These are phyloP conservation scores for Russula emetica DNA, from an alignment of 768 basidiomycete genomes.

Conservation along the genomic window DNA sequence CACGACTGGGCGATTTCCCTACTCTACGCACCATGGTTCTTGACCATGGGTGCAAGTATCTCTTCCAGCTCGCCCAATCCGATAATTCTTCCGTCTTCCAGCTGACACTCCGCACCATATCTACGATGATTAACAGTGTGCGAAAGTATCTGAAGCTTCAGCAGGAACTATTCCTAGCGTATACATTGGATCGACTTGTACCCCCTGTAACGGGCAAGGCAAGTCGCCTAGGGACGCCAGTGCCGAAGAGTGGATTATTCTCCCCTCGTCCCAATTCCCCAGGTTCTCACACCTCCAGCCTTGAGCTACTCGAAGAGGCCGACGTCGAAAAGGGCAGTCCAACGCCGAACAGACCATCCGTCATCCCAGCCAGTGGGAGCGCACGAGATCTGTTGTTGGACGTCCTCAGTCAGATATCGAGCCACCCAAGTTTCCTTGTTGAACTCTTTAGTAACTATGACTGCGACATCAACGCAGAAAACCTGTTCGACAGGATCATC, in stretches of 20 bases:
- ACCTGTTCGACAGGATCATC: slow-evolving; percentile 84
- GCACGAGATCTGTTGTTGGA: slow-evolving; percentile 88
- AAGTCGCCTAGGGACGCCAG: slow-evolving; percentile 27
- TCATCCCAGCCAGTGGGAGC: slow-evolving; percentile 71
- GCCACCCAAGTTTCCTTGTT: slow-evolving; percentile 89
- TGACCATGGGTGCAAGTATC: slow-evolving; percentile 91
- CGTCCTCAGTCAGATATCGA: slow-evolving; percentile 73
- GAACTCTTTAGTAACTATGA: slow-evolving; percentile 96
- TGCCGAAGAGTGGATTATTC: slow-evolving; percentile 13
- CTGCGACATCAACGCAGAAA: slow-evolving; percentile 94
- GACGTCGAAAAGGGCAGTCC: slow-evolving; percentile 49
- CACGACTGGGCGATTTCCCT: slow-evolving; percentile 68
- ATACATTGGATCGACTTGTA: slow-evolving; percentile 86
- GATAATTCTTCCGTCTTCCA: slow-evolving; percentile 80
- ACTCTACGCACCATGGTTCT: slow-evolving; percentile 72
- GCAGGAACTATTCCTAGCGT: slow-evolving; percentile 91
- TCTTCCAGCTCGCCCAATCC: slow-evolving; percentile 94
- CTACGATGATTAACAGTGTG: slow-evolving; percentile 86
- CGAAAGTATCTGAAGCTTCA: slow-evolving; percentile 84
- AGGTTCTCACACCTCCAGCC: slow-evolving; percentile 41
- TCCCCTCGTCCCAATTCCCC: slow-evolving; percentile 33
- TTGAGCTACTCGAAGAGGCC: slow-evolving; percentile 38
- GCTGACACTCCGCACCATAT: slow-evolving; percentile 75
- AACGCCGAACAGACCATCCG: slow-evolving; percentile 37
- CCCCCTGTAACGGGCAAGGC: slow-evolving; percentile 42